Evolutionary conservation across 1,139 yeast species (phyloP).

Genomic region (Yamadazyma mexicana): DNA sequence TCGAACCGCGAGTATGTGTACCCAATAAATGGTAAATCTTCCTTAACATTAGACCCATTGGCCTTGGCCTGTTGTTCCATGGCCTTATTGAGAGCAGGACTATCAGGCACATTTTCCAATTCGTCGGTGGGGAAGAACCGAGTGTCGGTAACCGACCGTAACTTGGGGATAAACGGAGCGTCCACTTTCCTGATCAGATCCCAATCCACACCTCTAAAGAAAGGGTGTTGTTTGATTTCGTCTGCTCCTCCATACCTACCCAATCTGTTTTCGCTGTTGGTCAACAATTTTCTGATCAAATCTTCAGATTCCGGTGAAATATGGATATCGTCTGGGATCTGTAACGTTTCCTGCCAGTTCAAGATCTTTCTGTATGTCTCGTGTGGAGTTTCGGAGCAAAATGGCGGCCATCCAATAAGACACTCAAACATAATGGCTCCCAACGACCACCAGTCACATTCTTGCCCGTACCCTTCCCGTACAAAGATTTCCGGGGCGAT

Average conservation of each 20-base stretch:
- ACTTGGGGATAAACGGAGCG: conserved; percentile 81
- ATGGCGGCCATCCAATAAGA: conserved; percentile 99
- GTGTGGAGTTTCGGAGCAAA: conserved; percentile 98
- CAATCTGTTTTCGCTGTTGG: conserved; percentile 80
- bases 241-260: conserved; percentile 94
- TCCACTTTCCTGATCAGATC: conserved; percentile 85
- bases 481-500: conserved; percentile 97
- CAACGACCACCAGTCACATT: conserved; percentile 99
- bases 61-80: conserved; percentile 55
- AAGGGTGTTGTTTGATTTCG: conserved; percentile 90
- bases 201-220: conserved; percentile 97
- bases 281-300: conserved; percentile 76
- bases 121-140: conserved; percentile 98
- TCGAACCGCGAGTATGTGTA: conserved; percentile 94
- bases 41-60: conserved; percentile 56
- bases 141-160: conserved; percentile 83
- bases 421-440: conserved; percentile 99
- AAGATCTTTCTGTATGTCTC: conserved; percentile 94
- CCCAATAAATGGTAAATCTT: conserved; percentile 93
- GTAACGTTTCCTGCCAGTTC: conserved; percentile 91
- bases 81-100: conserved; percentile 80
- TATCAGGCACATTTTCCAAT: conserved; percentile 90
- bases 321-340: conserved; percentile 95
- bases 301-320: conserved; percentile 93
- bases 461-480: conserved; percentile 98